phyloP scores from a whole-genome alignment of 2,329 filamentous ascomycete species.

The Nannizziopsis barbatae region DNA sequence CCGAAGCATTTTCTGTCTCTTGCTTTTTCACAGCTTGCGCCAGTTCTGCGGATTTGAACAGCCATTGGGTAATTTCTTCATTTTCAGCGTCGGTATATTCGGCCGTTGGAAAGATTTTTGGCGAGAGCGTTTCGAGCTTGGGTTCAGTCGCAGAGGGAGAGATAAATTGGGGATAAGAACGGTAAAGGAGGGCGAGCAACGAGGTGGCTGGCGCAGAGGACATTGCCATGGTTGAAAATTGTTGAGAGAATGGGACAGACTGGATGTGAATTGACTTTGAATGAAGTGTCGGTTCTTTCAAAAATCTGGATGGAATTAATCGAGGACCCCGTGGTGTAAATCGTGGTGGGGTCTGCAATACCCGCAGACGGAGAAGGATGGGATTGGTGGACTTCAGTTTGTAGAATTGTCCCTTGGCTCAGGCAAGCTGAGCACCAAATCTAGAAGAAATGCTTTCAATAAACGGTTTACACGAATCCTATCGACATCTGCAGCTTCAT shows the following conservation, averaged over 20 bases:
- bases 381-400: constrained; percentile 10
- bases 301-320: constrained; percentile 2
- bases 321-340: constrained; percentile 4
- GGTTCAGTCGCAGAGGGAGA: constrained; percentile 33
- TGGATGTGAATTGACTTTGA: background rate
- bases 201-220: constrained; percentile 32
- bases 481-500: background rate
- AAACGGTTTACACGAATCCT: background rate
- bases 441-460: background rate
- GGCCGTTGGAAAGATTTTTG: constrained; percentile 56
- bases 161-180: constrained; percentile 33
- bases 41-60: constrained; percentile 63
- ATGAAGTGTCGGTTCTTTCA: background rate
- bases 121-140: constrained; percentile 37
- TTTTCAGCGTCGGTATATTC: constrained; percentile 70
- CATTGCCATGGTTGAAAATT: constrained; percentile 21
- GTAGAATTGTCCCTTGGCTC: constrained; percentile 3
- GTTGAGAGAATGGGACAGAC: background rate
- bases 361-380: constrained; percentile 14
- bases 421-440: constrained; percentile 7
- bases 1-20: constrained; percentile 45
- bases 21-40: constrained; percentile 45
- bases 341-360: constrained; percentile 16
- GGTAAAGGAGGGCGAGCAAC: constrained; percentile 36
- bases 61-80: constrained; percentile 81